A percentile compares a stretch with the other conserved stretches of the same genome.
These are phyloP conservation scores for Solanum etuberosum DNA, from an alignment of 257 asterid genomes.

Conservation along the genomic window DNA sequence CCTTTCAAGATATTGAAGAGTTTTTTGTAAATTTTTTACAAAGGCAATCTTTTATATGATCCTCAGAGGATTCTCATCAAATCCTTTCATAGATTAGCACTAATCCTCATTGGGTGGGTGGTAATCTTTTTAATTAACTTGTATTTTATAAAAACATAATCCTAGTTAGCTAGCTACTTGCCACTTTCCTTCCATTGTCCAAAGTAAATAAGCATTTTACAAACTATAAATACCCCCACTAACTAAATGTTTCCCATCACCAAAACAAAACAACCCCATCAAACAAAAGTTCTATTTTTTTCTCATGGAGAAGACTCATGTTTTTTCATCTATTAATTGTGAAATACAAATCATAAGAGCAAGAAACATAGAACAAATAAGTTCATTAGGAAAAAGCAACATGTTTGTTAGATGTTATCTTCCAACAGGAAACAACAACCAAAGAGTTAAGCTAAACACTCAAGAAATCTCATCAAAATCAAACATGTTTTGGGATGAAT, in stretches of 20 bases:
- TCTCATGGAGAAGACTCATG: constrained; percentile 15
- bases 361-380: constrained; percentile 18
- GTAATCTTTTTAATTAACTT: not conserved
- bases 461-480: constrained; percentile 32
- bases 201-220: not conserved
- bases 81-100: not conserved
- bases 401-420: constrained; percentile 56
- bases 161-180: not conserved
- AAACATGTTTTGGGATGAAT: constrained; percentile 34
- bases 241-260: constrained; percentile 6
- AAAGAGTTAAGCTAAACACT: constrained; percentile 34
- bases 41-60: constrained; percentile 7
- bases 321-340: constrained; percentile 8
- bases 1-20: constrained; percentile 14
- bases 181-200: not conserved
- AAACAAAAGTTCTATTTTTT: not conserved
- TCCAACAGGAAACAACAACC: constrained; percentile 26
- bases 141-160: not conserved
- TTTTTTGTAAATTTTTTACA: not conserved
- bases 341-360: constrained; percentile 36
- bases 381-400: constrained; percentile 3
- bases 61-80: constrained; percentile 5
- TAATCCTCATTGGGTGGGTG: constrained; percentile 4
- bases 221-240: constrained; percentile 18
- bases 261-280: not conserved